Base-by-base conservation (phyloP, 1,139 yeast genomes). In the Geotrichum siamense region DNA sequence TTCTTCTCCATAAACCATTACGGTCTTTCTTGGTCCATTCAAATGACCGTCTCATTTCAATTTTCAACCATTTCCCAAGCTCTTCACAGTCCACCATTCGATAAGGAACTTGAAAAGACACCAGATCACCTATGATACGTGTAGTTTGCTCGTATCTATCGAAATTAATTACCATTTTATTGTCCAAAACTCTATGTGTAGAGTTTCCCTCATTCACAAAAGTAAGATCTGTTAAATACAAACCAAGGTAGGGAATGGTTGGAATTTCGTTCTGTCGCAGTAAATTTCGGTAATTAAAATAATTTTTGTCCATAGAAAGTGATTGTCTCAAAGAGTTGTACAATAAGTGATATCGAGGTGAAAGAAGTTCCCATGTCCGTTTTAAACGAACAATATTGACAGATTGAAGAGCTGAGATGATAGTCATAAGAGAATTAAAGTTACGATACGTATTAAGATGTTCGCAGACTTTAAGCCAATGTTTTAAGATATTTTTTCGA, bases 141-240 rank as follows among this genome's bases (percentile, higher is more conserved):
- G 94, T 78, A 37, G 82, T 74, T 57, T 82, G 82, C 61, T 75
- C 72, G 60, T 82, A 84, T 57, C 89, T 83, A 60, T 86, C 96
- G 54, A 86, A 78, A 59, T 89, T 87, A 57, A 89, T 78, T 53
- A 80, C 71, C 52, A 75, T 75, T 52, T 54, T 55, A 3, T 50
- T 37, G 9, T 48, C 41, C 23, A 53, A 46, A 57, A 87, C 69
- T 57, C 72, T 76, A 53, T 75, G 42, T 30, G 56, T 80, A 29
- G 86, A 75, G 60, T 86, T 87, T 16, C 96, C 96, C 56, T 89
- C 97, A 40, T 80, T 78, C 21, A 86, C 79, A 64, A 87, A 84
- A 0, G 94, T 86, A 56, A 89, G 68, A 61, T 89, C 97, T 58
- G 86, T 94, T 41, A 87, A 68, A 59, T 83, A 85, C 46, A 87